Percentiles rank a stretch among this genome's conserved stretches.
phyloP scores from a whole-genome alignment of 2,329 filamentous ascomycete genomes.

The Arthrocladium fulminans region DNA sequence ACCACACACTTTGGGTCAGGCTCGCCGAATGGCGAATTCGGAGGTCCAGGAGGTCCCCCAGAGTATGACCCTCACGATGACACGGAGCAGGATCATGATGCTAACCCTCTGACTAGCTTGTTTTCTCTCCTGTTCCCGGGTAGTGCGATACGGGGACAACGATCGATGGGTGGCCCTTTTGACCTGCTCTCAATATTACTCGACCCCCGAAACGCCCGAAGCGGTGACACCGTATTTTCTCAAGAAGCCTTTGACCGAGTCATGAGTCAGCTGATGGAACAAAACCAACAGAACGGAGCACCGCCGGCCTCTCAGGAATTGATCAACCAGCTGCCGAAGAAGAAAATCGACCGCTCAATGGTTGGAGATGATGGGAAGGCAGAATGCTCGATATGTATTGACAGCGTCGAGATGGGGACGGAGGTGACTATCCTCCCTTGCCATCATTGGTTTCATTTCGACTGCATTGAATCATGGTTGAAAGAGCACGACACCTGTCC shows the following conservation, averaged over 20 bases:
- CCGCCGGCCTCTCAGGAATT: slow-evolving; percentile 70
- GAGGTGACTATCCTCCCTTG: slow-evolving; percentile 74
- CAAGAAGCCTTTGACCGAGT: slow-evolving; percentile 87
- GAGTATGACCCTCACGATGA: slow-evolving; percentile 1
- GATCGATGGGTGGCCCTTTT: slow-evolving; percentile 30
- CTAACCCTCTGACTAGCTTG: slow-evolving; percentile 11
- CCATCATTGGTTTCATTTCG: slow-evolving; percentile 85
- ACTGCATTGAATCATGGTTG: slow-evolving; percentile 75
- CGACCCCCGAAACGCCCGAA: slow-evolving; percentile 32
- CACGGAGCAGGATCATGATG: not conserved
- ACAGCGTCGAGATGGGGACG: slow-evolving; percentile 63
- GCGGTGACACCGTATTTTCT: slow-evolving; percentile 78
- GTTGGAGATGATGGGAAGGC: slow-evolving; percentile 57
- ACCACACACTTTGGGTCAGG: not conserved
- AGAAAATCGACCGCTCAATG: slow-evolving; percentile 61
- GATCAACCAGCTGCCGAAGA: slow-evolving; percentile 64
- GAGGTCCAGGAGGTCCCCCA: not conserved
- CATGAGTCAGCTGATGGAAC: slow-evolving; percentile 80
- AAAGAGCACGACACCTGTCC: slow-evolving; percentile 89
- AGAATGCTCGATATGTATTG: slow-evolving; percentile 94
- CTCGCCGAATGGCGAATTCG: not conserved
- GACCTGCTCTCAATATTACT: slow-evolving; percentile 37
- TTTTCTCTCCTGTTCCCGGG: slow-evolving; percentile 19
- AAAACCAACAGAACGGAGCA: slow-evolving; percentile 60
- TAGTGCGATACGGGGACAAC: not conserved